Evolutionary conservation across 495 filamentous ascomycete species (phyloP).

Genomic region (Xylaria flabelliformis): DNA sequence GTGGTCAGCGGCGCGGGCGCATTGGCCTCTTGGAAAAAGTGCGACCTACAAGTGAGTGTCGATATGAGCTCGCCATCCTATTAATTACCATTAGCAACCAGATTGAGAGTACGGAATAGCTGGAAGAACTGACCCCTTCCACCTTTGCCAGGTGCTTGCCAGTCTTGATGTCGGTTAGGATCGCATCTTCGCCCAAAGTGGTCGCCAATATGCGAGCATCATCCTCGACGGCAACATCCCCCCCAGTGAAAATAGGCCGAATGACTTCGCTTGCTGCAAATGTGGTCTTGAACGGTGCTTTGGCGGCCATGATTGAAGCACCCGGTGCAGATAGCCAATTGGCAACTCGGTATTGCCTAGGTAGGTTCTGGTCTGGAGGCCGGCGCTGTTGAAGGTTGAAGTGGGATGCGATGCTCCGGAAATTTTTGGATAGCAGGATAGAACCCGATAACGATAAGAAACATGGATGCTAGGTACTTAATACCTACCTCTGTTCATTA

Average conservation of each 20-base stretch:
- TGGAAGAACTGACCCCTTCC: constrained; percentile 73
- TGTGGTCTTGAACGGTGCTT: constrained; percentile 71
- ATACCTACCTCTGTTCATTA: not conserved
- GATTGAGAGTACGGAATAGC: not conserved
- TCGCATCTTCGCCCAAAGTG: constrained; percentile 84
- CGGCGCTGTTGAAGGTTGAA: not conserved
- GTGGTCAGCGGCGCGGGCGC: constrained; percentile 16
- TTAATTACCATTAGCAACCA: not conserved
- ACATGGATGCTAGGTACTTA: constrained; percentile 12
- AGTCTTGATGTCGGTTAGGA: constrained; percentile 83
- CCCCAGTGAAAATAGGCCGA: constrained; percentile 92
- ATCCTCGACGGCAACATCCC: constrained; percentile 81
- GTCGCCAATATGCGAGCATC: constrained; percentile 84
- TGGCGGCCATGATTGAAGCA: constrained; percentile 52
- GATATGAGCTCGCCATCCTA: constrained; percentile 95
- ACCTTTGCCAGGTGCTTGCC: constrained; percentile 83
- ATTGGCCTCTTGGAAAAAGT: constrained; percentile 20
- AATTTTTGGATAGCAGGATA: constrained; percentile 33
- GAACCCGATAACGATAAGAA: constrained; percentile 38
- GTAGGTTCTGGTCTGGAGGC: not conserved
- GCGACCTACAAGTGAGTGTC: constrained; percentile 72
- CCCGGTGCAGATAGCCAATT: constrained; percentile 9
- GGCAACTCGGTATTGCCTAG: not conserved
- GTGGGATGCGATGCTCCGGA: constrained; percentile 33
- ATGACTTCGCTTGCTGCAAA: constrained; percentile 83